These are phyloP conservation scores for Pulveroboletus ravenelii DNA, from an alignment of 768 basidiomycete genomes.

Conservation along the genomic window DNA sequence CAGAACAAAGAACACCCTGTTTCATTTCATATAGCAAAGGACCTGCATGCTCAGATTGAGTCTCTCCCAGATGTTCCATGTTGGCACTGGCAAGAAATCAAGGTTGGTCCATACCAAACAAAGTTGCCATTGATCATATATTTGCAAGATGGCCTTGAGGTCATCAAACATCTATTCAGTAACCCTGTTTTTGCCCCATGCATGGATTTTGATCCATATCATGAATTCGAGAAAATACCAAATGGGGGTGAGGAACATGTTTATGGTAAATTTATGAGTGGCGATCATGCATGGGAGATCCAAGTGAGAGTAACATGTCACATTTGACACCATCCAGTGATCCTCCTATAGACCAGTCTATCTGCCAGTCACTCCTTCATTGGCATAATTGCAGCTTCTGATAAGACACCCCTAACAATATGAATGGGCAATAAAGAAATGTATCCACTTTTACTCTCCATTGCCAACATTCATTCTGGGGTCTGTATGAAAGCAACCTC, in stretches of 20 bases:
- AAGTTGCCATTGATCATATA: neutral
- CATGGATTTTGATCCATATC: neutral
- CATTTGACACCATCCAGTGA: too few species aligned
- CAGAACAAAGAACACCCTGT: too few species aligned
- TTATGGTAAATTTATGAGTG: neutral
- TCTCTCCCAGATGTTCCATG: neutral
- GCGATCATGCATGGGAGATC: neutral
- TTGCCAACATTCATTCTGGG: slow-evolving; percentile 31
- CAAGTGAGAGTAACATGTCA: too few species aligned
- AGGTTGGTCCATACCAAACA: neutral
- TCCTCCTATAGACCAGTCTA: too few species aligned
- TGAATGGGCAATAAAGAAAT: slow-evolving; percentile 12
- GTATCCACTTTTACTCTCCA: slow-evolving; percentile 28
- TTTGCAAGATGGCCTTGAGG: neutral
- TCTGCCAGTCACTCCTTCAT: neutral
- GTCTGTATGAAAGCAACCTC: slow-evolving; percentile 31
- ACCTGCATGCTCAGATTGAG: neutral
- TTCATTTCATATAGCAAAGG: neutral
- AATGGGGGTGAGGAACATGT: neutral
- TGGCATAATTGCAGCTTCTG: neutral
- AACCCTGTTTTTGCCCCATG: neutral
- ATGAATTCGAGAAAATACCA: neutral
- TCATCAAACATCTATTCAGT: neutral
- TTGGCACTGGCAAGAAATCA: neutral
- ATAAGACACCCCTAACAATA: neutral